A percentile compares a stretch with the other conserved stretches of the same genome.
phyloP scores from a whole-genome alignment of 176 grass and related monocot genomes.

The Zoysia japonica region DNA sequence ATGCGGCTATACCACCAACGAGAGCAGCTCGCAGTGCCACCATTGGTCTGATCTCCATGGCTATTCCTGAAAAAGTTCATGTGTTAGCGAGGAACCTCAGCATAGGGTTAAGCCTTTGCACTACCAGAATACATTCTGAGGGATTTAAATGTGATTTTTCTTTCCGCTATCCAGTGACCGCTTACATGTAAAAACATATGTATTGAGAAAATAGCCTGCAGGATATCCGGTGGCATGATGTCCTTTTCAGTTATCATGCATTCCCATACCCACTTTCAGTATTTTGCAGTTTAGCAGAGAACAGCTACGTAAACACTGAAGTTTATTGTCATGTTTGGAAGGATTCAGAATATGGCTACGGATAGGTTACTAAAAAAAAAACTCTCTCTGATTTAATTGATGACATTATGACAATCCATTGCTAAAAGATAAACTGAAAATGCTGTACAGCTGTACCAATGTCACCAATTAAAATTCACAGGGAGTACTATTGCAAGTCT shows the following conservation, averaged over 20 bases:
- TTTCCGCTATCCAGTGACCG: not conserved
- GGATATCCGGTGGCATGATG: not conserved
- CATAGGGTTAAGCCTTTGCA: not conserved
- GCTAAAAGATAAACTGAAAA: not conserved
- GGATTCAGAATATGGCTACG: not conserved
- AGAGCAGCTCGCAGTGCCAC: constrained; percentile 86
- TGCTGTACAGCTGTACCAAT: not conserved
- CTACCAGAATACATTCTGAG: constrained; percentile 5
- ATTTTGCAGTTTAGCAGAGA: not conserved
- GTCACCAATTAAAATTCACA: not conserved
- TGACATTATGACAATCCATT: not conserved
- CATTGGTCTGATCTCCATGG: constrained; percentile 75
- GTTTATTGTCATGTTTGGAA: not conserved
- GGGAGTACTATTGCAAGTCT: not conserved
- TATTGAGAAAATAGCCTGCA: not conserved
- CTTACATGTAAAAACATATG: not conserved
- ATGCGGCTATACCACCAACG: constrained; percentile 78
- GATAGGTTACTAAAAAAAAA: not conserved
- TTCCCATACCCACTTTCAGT: not conserved
- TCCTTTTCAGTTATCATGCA: not conserved
- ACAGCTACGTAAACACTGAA: not conserved
- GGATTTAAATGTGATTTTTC: not conserved
- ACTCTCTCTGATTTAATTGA: not conserved
- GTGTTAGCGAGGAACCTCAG: constrained; percentile 21
- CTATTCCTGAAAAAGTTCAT: constrained; percentile 37